Conservation (phyloP, 2,329 filamentous ascomycete species). For the Colletotrichum noveboracense region DNA sequence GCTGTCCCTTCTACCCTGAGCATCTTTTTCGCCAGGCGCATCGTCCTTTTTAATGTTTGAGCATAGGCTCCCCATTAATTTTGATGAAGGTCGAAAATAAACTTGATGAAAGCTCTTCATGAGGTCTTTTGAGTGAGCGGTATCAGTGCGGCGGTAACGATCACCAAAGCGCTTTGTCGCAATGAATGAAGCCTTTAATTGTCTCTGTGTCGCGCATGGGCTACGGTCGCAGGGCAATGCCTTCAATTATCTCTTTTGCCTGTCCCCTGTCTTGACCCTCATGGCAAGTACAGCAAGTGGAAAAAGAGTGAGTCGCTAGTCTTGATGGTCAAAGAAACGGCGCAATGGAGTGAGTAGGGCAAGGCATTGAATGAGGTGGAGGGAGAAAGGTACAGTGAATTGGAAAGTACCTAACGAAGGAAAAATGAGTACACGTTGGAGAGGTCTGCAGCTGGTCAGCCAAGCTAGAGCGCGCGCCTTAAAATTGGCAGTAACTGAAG, state of each 20-base stretch:
- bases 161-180: not conserved
- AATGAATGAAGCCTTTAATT: not conserved
- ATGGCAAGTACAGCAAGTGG: not conserved
- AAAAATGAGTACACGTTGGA: not conserved
- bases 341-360: not conserved
- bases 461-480: not conserved
- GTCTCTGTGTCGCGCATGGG: not conserved
- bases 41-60: constrained; percentile 23
- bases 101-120: not conserved
- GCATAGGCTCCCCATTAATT: constrained; percentile 20
- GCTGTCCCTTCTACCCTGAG: constrained; percentile 15
- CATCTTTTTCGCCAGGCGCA: constrained; percentile 20
- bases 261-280: not conserved
- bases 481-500: not conserved
- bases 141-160: not conserved
- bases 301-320: not conserved
- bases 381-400: not conserved
- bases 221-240: not conserved
- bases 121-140: not conserved
- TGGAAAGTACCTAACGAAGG: not conserved
- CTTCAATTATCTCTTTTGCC: not conserved
- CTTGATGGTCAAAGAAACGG: not conserved
- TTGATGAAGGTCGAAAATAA: not conserved
- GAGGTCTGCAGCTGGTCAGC: not conserved
- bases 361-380: not conserved